Evolutionary conservation across 495 filamentous ascomycete species (phyloP).

Genomic region (Annulohypoxylon moriforme): DNA sequence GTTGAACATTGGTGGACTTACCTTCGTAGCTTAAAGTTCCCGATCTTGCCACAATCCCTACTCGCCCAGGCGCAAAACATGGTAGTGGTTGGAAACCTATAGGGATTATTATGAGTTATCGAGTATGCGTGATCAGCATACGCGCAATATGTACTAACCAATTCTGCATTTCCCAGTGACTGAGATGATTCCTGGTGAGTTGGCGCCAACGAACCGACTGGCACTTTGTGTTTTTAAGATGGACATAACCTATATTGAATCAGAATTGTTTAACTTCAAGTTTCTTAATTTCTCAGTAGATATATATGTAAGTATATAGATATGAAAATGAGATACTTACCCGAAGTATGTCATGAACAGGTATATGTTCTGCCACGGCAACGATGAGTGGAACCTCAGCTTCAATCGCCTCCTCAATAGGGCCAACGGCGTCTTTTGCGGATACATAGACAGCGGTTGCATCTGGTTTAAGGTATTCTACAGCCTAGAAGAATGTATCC

Average conservation of each 20-base stretch:
- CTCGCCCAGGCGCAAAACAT: constrained; percentile 76
- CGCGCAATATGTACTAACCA: constrained; percentile 49
- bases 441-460: constrained; percentile 90
- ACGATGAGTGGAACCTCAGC: constrained; percentile 89
- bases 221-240: constrained; percentile 84
- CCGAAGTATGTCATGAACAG: constrained; percentile 84
- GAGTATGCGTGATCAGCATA: not conserved
- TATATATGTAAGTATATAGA: not conserved
- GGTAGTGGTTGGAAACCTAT: constrained; percentile 81
- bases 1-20: constrained; percentile 10
- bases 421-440: constrained; percentile 76
- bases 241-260: constrained; percentile 67
- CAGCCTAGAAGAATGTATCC: constrained; percentile 62
- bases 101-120: not conserved
- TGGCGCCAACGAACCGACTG: constrained; percentile 83
- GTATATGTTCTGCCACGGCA: constrained; percentile 91
- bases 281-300: not conserved
- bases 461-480: constrained; percentile 79
- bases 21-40: constrained; percentile 87
- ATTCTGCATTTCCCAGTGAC: constrained; percentile 83
- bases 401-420: constrained; percentile 90
- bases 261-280: not conserved
- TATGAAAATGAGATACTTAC: constrained; percentile 57
- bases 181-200: constrained; percentile 90
- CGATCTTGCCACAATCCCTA: constrained; percentile 89